Evolutionary conservation across 2,329 filamentous ascomycete genomes (phyloP).

Genomic region (Lecanicillium sp.): DNA sequence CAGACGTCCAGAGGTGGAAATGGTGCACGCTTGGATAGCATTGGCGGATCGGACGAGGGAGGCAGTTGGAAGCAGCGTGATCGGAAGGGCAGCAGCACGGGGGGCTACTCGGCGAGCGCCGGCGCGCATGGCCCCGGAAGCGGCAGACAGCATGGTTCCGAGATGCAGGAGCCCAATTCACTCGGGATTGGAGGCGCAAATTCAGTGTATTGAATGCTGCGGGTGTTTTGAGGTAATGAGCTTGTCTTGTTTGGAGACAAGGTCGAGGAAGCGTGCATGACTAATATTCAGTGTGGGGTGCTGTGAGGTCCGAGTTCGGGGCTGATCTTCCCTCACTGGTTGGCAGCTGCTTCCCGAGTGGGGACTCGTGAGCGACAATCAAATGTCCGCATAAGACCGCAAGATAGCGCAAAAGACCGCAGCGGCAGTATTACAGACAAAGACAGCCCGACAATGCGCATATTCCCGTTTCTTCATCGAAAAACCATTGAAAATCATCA

Average conservation of each 20-base stretch:
- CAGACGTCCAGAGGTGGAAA: conserved; percentile 4
- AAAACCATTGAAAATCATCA: neutral
- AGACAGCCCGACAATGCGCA: neutral
- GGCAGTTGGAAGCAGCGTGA: neutral
- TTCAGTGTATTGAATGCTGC: too few relatives aligned
- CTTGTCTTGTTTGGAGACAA: too few relatives aligned
- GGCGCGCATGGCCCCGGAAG: conserved; percentile 7
- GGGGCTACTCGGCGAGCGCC: conserved; percentile 8
- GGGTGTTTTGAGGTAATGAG: too few relatives aligned
- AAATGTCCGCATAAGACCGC: conserved; percentile 3
- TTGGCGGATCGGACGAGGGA: neutral
- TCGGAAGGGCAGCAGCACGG: neutral
- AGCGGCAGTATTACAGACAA: neutral
- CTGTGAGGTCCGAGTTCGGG: too few relatives aligned
- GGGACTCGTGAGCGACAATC: too few relatives aligned
- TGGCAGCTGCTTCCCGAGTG: too few relatives aligned
- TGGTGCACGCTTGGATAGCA: neutral
- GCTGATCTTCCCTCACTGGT: too few relatives aligned
- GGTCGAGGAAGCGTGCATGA: too few relatives aligned
- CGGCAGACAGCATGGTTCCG: conserved; percentile 7
- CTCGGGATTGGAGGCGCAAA: too few relatives aligned
- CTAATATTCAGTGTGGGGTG: too few relatives aligned
- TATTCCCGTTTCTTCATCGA: neutral
- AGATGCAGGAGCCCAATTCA: neutral
- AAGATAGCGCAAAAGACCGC: neutral